Evolutionary conservation across 176 grass and related monocot species (phyloP).

Genomic region (Zoysia japonica): DNA sequence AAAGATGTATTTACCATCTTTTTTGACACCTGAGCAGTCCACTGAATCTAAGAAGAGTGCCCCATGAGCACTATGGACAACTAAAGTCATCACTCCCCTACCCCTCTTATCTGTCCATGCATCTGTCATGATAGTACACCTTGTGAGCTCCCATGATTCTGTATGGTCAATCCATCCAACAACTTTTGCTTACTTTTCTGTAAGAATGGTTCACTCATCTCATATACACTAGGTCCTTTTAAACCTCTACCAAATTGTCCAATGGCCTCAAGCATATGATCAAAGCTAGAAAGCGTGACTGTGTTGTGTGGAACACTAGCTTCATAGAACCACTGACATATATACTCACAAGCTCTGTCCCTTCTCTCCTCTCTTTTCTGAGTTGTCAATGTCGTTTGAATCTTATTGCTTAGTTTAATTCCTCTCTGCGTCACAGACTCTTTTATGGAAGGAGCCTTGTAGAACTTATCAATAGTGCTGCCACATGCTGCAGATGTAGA

Average conservation of each 20-base stretch:
- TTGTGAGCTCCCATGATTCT: conserved; percentile 7
- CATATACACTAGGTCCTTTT: not conserved
- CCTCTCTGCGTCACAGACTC: not conserved
- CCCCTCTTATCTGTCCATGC: not conserved
- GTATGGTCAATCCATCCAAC: not conserved
- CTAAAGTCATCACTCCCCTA: not conserved
- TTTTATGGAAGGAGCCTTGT: not conserved
- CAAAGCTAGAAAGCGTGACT: not conserved
- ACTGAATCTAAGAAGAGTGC: not conserved
- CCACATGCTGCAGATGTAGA: not conserved
- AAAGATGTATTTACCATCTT: conserved; percentile 3
- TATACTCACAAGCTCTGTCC: not conserved
- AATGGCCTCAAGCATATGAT: not conserved
- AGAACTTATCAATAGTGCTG: not conserved
- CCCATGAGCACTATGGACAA: not conserved
- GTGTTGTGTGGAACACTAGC: not conserved
- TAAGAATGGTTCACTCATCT: conserved; percentile 11
- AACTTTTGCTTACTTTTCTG: conserved; percentile 21
- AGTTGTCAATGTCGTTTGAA: conserved; percentile 1
- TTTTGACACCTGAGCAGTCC: not conserved
- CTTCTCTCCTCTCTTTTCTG: not conserved
- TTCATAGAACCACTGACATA: not conserved
- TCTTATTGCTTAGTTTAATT: not conserved
- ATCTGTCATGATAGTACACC: too few relatives aligned
- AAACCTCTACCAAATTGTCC: not conserved